Evolutionary conservation across 148 eudicot genomes (phyloP).

Genomic region (Polygonum aviculare): DNA sequence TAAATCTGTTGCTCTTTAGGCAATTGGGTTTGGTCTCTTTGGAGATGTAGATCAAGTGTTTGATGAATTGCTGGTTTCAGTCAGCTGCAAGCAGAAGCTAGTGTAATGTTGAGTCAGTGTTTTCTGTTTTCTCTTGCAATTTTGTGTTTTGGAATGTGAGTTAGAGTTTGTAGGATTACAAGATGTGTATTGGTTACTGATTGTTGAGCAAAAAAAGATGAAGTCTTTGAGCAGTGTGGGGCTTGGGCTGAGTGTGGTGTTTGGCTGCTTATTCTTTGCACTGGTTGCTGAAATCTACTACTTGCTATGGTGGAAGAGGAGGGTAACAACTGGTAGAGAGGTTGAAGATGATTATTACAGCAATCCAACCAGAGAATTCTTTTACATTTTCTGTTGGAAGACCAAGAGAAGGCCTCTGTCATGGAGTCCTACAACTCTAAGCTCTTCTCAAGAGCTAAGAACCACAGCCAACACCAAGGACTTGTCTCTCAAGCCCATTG

Average conservation of each 20-base stretch:
- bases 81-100: neutral
- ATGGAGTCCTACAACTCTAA: slow-evolving; percentile 2
- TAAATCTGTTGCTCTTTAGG: neutral
- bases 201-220: slow-evolving; percentile 30
- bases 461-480: slow-evolving; percentile 11
- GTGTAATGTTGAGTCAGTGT: neutral
- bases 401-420: slow-evolving; percentile 19
- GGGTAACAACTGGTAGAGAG: slow-evolving; percentile 24
- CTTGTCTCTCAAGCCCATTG: slow-evolving; percentile 22
- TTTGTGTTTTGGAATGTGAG: no score
- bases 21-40: neutral
- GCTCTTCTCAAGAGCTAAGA: slow-evolving; percentile 7
- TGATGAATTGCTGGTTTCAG: neutral
- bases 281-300: slow-evolving; percentile 67
- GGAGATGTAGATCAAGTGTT: neutral
- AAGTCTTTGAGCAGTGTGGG: slow-evolving; percentile 53
- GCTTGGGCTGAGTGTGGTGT: slow-evolving; percentile 56
- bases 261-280: slow-evolving; percentile 54
- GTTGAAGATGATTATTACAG: neutral
- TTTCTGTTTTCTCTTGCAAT: no score
- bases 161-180: neutral
- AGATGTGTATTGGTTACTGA: neutral
- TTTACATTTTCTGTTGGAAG: slow-evolving; percentile 35
- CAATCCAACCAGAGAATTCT: slow-evolving; percentile 23
- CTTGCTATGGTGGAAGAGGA: slow-evolving; percentile 77